A percentile compares a stretch with the other conserved stretches of the same genome.
Conservation (phyloP, 345 rosid species). For the Populus tremula region DNA sequence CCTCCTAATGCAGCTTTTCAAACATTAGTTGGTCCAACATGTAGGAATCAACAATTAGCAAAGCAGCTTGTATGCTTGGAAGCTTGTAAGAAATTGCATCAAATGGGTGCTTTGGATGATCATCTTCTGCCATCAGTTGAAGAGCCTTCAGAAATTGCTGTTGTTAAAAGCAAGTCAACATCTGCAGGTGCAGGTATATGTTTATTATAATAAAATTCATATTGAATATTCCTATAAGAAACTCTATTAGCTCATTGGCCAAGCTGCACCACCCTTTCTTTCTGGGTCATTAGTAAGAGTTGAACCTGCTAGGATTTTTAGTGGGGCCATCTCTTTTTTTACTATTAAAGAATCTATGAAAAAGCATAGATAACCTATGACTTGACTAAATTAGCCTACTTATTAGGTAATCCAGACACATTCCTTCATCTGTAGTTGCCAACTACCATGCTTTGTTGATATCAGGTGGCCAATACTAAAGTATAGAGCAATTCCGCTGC, state of each 20-base stretch:
- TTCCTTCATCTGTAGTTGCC: neutral
- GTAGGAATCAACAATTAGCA: slow-evolving; percentile 48
- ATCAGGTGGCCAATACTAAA: neutral
- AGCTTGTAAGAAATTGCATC: slow-evolving; percentile 68
- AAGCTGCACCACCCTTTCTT: neutral
- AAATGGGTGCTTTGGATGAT: slow-evolving; percentile 52
- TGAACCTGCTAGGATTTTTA: neutral
- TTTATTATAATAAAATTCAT: neutral
- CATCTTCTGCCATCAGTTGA: slow-evolving; percentile 45
- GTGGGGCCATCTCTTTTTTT: too few relatives aligned
- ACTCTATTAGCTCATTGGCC: too few relatives aligned
- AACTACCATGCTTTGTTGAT: neutral
- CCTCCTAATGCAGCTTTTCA: slow-evolving; percentile 56
- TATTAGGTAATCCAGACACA: neutral
- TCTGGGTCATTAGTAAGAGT: neutral
- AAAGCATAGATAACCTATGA: neutral
- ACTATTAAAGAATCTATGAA: too few relatives aligned
- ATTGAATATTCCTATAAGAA: neutral
- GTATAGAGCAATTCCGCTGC: neutral
- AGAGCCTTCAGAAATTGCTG: slow-evolving; percentile 27
- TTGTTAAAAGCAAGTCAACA: slow-evolving; percentile 39
- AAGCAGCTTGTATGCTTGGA: slow-evolving; percentile 70
- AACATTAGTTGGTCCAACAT: slow-evolving; percentile 50
- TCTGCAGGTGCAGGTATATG: slow-evolving; percentile 58
- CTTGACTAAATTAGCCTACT: neutral